Evolutionary conservation across 768 basidiomycete species (phyloP).

Genomic region (Sporobolomyces pararoseus): DNA sequence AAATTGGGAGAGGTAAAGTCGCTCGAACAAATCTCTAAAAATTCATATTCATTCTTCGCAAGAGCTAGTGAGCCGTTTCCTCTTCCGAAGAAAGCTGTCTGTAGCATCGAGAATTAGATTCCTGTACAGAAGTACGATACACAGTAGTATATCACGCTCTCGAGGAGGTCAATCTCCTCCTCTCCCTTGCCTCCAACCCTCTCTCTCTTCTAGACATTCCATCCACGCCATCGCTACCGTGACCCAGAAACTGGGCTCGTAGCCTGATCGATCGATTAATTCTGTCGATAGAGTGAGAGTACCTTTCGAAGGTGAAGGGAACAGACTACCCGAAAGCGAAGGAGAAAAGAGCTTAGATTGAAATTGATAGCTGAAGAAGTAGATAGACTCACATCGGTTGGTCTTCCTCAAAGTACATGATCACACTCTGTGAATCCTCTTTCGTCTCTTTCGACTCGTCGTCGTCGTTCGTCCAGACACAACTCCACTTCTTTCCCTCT

Average conservation of each 20-base stretch:
- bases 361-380: neutral
- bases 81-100: no score
- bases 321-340: neutral
- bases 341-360: neutral
- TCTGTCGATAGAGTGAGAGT: constrained; percentile 5
- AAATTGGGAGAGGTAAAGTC: no score
- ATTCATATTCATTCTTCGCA: no score
- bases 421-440: neutral
- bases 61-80: no score
- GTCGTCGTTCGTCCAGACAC: neutral
- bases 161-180: constrained; percentile 5
- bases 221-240: constrained; percentile 13
- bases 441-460: neutral
- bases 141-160: neutral
- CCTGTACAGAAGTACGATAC: no score
- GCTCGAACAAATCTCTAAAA: no score
- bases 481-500: constrained; percentile 6
- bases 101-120: no score
- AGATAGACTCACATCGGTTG: neutral
- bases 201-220: constrained; percentile 13
- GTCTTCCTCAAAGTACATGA: constrained; percentile 19
- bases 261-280: constrained; percentile 1
- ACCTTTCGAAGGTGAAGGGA: constrained; percentile 8
- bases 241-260: constrained; percentile 30
- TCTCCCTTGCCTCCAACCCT: constrained; percentile 22